Percentiles rank a stretch among this genome's conserved stretches.
Evolutionary conservation across 2,329 filamentous ascomycete species (phyloP).

Genomic region (Fusarium subtropicale): DNA sequence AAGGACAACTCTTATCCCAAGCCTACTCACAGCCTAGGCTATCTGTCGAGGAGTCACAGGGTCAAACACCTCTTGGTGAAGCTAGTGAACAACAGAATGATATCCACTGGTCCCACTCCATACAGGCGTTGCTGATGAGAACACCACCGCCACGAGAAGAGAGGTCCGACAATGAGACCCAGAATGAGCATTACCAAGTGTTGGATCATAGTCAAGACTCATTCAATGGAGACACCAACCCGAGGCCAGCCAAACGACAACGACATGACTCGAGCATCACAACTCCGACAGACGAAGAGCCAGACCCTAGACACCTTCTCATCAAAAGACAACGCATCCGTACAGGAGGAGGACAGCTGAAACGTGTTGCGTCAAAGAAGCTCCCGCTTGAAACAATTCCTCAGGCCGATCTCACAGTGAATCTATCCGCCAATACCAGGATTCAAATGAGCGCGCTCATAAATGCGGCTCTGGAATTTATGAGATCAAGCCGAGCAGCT

Average conservation of each 20-base stretch:
- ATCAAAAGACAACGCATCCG: constrained; percentile 38
- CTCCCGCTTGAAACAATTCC: constrained; percentile 48
- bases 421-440: constrained; percentile 17
- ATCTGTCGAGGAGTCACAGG: constrained; percentile 5
- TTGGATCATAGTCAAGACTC: neutral
- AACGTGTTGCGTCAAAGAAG: constrained; percentile 38
- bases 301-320: constrained; percentile 38
- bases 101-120: constrained; percentile 30
- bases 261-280: constrained; percentile 19
- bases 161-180: neutral
- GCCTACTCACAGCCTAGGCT: constrained; percentile 6
- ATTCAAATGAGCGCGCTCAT: constrained; percentile 21
- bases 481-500: constrained; percentile 14
- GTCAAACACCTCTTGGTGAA: neutral
- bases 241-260: constrained; percentile 17
- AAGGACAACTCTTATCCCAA: neutral
- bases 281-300: constrained; percentile 2
- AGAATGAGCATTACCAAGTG: neutral
- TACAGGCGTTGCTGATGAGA: constrained; percentile 36
- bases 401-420: constrained; percentile 27
- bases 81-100: neutral
- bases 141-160: constrained; percentile 30
- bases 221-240: neutral
- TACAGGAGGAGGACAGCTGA: constrained; percentile 31
- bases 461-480: constrained; percentile 18